Conservation (phyloP, 306 rosid species). For the Prunus mira region DNA sequence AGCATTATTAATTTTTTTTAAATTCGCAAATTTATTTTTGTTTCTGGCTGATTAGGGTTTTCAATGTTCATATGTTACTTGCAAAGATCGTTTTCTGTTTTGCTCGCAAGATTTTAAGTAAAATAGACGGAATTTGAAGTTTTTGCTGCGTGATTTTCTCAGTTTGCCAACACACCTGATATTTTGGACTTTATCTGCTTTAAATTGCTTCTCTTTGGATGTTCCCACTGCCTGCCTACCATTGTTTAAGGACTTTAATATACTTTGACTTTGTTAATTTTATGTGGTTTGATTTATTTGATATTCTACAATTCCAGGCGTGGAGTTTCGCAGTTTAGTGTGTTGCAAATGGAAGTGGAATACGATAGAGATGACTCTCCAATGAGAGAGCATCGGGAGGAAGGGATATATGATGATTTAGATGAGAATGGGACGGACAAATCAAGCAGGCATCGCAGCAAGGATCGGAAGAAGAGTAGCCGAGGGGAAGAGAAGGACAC, state of each 20-base stretch:
- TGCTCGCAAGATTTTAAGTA: background rate
- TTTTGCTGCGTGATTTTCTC: background rate
- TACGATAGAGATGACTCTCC: slow-evolving; percentile 45
- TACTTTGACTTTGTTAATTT: background rate
- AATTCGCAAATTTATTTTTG: background rate
- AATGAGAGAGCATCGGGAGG: slow-evolving; percentile 27
- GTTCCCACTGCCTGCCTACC: too few relatives aligned
- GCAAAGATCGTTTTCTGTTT: background rate
- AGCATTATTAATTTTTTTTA: background rate
- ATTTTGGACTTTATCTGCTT: background rate
- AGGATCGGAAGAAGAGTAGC: slow-evolving; percentile 72
- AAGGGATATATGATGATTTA: slow-evolving; percentile 32
- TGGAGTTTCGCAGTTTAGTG: slow-evolving; percentile 6
- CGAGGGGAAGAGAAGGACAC: slow-evolving; percentile 68
- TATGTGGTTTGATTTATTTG: background rate
- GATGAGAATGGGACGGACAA: slow-evolving; percentile 44
- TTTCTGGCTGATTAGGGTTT: background rate
- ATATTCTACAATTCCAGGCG: background rate
- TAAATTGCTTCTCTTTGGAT: too few relatives aligned
- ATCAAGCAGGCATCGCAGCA: slow-evolving; percentile 57
- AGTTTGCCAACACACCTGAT: background rate
- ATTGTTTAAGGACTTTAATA: background rate
- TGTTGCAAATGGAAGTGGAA: slow-evolving; percentile 50
- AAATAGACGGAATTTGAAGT: background rate
- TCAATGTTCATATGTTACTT: background rate